Conservation (phyloP, 2,329 filamentous ascomycete genomes). For the Arthroderma sp. region DNA sequence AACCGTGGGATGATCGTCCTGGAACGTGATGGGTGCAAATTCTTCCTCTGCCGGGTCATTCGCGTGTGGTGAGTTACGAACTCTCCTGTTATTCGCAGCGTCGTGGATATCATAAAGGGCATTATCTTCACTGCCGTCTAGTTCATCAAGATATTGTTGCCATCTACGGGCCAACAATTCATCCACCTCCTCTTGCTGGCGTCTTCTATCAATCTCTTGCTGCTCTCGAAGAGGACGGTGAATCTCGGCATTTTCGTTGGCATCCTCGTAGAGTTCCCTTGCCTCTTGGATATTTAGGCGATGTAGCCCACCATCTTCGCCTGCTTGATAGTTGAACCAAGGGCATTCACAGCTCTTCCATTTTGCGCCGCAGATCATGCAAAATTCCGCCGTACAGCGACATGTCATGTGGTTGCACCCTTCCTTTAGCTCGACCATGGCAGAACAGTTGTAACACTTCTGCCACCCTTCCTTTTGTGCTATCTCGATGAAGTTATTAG, state of each 20-base stretch:
- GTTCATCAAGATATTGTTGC: slow-evolving; percentile 19
- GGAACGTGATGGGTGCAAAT: too few species aligned
- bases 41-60: too few species aligned
- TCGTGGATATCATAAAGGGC: too few species aligned
- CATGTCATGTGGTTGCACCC: slow-evolving; percentile 85
- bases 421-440: slow-evolving; percentile 65
- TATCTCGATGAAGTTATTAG: slow-evolving; percentile 40
- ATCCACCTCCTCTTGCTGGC: slow-evolving; percentile 37
- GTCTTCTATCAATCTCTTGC: slow-evolving; percentile 35
- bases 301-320: slow-evolving; percentile 53
- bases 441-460: slow-evolving; percentile 63
- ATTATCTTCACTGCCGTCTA: too few species aligned
- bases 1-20: too few species aligned
- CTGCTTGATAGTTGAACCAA: slow-evolving; percentile 55
- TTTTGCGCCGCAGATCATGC: slow-evolving; percentile 67
- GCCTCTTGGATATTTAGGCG: slow-evolving; percentile 76
- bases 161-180: slow-evolving; percentile 40
- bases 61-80: too few species aligned
- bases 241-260: slow-evolving; percentile 8
- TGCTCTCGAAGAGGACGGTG: slow-evolving; percentile 27
- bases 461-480: slow-evolving; percentile 64
- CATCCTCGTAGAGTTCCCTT: slow-evolving; percentile 9
- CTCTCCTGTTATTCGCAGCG: too few species aligned
- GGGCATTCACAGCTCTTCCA: slow-evolving; percentile 79
- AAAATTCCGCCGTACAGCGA: slow-evolving; percentile 72